Evolutionary conservation across 768 basidiomycete species (phyloP).

Genomic region (Auriscalpium vulgare): DNA sequence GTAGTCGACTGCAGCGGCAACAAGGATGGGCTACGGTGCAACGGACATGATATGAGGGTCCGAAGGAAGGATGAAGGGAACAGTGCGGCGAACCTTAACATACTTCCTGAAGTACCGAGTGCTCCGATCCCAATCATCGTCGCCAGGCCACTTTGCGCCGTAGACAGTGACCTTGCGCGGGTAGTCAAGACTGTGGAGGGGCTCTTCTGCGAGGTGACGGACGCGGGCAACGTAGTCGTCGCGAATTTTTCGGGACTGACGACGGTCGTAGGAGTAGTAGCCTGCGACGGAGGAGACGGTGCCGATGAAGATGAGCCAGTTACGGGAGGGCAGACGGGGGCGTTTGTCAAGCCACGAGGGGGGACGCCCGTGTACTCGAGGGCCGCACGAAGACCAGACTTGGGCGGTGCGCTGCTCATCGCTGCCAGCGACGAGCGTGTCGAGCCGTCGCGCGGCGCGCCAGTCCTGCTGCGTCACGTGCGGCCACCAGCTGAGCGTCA

Average conservation of each 20-base stretch:
- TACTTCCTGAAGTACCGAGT: conserved; percentile 92
- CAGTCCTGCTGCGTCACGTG: too few relatives aligned
- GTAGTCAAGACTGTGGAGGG: conserved; percentile 52
- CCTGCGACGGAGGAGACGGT: conserved; percentile 64
- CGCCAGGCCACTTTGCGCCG: conserved; percentile 88
- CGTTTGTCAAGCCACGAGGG: conserved; percentile 77
- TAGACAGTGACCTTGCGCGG: conserved; percentile 82
- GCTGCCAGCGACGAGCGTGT: not conserved
- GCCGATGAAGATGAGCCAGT: conserved; percentile 89
- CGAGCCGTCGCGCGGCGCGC: too few relatives aligned
- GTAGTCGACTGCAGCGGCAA: conserved; percentile 93
- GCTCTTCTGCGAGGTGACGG: conserved; percentile 63
- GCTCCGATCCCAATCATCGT: conserved; percentile 82
- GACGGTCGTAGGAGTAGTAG: conserved; percentile 80
- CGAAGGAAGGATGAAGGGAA: conserved; percentile 11
- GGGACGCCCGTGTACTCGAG: conserved; percentile 60
- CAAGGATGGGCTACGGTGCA: conserved; percentile 70
- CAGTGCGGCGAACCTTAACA: conserved; percentile 69
- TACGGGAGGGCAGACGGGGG: conserved; percentile 82
- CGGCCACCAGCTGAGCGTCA: too few relatives aligned
- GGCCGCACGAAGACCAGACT: conserved; percentile 53
- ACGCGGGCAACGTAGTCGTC: conserved; percentile 77
- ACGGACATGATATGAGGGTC: conserved; percentile 4
- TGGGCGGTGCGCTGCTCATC: conserved; percentile 1
- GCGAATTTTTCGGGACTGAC: conserved; percentile 69